Percentiles rank a stretch among this genome's conserved stretches.
Evolutionary conservation across 2,329 filamentous ascomycete genomes (phyloP).

Genomic region (Dryadomyces sulphureus): DNA sequence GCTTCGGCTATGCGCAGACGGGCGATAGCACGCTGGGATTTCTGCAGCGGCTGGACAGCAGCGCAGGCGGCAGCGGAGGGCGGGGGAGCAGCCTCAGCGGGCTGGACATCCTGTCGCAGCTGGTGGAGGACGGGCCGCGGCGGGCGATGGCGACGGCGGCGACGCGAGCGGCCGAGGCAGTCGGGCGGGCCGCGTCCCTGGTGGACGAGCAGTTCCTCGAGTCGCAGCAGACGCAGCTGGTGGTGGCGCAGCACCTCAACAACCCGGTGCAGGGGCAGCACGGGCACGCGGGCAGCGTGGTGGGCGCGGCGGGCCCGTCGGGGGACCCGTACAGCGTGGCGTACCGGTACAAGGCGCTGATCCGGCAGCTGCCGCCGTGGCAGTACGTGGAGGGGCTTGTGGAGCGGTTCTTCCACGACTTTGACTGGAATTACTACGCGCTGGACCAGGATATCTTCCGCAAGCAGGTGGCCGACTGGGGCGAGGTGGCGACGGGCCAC

Average conservation of each 20-base stretch:
- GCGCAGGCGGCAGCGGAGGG: conserved; percentile 14
- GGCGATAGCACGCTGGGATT: conserved; percentile 38
- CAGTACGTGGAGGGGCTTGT: conserved; percentile 39
- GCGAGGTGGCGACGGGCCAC: conserved; percentile 24
- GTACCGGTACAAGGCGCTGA: conserved; percentile 43
- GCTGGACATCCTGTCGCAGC: background rate
- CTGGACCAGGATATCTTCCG: conserved; percentile 39
- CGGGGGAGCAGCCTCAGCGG: background rate
- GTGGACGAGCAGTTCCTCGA: conserved; percentile 3
- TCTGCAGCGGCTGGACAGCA: conserved; percentile 37
- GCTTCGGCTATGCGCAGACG: conserved; percentile 39
- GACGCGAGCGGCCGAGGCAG: conserved; percentile 4
- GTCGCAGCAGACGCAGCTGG: conserved; percentile 2
- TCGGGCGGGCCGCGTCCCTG: background rate
- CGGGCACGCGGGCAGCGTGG: background rate
- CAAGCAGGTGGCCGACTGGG: conserved; percentile 38
- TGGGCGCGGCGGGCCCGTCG: conserved; percentile 13
- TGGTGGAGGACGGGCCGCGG: background rate
- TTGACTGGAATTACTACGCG: conserved; percentile 44
- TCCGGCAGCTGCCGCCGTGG: conserved; percentile 41
- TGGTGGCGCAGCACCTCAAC: conserved; percentile 1
- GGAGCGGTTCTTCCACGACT: conserved; percentile 37
- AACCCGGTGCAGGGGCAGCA: conserved; percentile 2
- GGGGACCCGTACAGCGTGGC: conserved; percentile 26
- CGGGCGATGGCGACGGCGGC: background rate